Evolutionary conservation across 106 monocot species (phyloP).

Genomic region (Vanilla planifolia): DNA sequence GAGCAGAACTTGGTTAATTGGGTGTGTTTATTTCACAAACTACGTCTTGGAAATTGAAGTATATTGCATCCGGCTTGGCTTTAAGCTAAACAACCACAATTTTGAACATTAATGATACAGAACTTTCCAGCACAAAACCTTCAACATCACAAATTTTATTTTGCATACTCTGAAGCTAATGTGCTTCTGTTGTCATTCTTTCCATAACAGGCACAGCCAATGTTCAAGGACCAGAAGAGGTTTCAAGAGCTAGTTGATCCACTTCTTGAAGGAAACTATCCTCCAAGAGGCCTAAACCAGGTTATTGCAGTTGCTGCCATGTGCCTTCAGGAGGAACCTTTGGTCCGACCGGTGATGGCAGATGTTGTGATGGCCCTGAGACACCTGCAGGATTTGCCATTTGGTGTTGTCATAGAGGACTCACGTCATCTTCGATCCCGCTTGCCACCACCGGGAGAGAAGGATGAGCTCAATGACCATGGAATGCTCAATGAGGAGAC

Average conservation of each 20-base stretch:
- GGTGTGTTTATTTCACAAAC: conserved; percentile 3
- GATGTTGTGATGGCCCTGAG: conserved; percentile 55
- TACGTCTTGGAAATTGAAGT: neutral
- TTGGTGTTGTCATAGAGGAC: neutral
- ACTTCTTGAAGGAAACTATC: conserved; percentile 27
- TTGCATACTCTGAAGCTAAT: too few relatives aligned
- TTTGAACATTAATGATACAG: too few relatives aligned
- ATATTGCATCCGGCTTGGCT: too few relatives aligned
- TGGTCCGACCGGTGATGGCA: conserved; percentile 52
- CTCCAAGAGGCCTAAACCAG: conserved; percentile 42
- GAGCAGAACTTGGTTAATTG: conserved; percentile 5
- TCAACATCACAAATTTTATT: too few relatives aligned
- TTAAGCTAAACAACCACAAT: too few relatives aligned
- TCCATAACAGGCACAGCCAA: conserved; percentile 46
- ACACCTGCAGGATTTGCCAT: conserved; percentile 20
- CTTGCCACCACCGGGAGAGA: neutral
- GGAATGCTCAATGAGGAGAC: neutral
- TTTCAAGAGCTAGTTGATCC: conserved; percentile 56
- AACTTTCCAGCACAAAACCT: too few relatives aligned
- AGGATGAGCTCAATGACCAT: neutral
- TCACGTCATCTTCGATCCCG: neutral
- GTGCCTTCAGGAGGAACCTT: conserved; percentile 72
- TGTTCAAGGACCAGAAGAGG: conserved; percentile 64
- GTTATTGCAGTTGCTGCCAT: conserved; percentile 68
- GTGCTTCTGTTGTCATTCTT: too few relatives aligned